These are phyloP conservation scores for Gossypium anomalum DNA, from an alignment of 345 rosid species.

Conservation along the genomic window DNA sequence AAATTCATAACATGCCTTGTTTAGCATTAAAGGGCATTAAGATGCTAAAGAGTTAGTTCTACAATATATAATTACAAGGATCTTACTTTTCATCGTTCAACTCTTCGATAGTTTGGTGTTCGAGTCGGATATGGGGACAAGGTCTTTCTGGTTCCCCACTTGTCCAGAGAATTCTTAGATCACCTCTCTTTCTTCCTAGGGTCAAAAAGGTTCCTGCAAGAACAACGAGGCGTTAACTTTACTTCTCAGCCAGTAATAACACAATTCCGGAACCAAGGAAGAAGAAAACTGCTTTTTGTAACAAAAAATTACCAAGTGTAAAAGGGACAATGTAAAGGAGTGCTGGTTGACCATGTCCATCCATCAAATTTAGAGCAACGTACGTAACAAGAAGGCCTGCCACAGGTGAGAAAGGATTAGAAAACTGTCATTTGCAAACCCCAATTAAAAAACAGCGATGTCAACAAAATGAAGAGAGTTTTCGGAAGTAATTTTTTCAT, in stretches of 20 bases:
- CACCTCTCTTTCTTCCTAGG: constrained; percentile 66
- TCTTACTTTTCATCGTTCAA: constrained; percentile 14
- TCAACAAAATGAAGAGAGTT: background rate
- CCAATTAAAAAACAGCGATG: background rate
- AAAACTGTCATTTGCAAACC: background rate
- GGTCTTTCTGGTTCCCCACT: constrained; percentile 74
- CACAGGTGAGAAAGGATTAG: too few relatives aligned
- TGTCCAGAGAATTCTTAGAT: constrained; percentile 68
- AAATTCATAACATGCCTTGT: background rate
- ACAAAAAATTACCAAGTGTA: constrained; percentile 58
- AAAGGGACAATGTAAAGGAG: constrained; percentile 91
- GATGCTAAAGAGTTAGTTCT: constrained; percentile 1
- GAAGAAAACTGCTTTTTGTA: background rate
- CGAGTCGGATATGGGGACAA: constrained; percentile 58
- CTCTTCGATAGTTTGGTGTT: constrained; percentile 23
- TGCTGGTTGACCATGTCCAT: constrained; percentile 94
- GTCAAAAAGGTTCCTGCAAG: constrained; percentile 68
- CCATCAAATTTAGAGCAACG: constrained; percentile 88
- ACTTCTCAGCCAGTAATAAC: background rate
- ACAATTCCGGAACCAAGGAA: background rate
- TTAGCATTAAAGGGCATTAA: background rate
- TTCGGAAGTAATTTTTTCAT: background rate
- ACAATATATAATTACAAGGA: constrained; percentile 9
- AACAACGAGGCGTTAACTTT: background rate
- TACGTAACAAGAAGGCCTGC: constrained; percentile 90